A percentile compares a stretch with the other conserved stretches of the same genome.
phyloP scores from a whole-genome alignment of 1,284 basidiomycete genomes.

The Rhodotorula glutinis region DNA sequence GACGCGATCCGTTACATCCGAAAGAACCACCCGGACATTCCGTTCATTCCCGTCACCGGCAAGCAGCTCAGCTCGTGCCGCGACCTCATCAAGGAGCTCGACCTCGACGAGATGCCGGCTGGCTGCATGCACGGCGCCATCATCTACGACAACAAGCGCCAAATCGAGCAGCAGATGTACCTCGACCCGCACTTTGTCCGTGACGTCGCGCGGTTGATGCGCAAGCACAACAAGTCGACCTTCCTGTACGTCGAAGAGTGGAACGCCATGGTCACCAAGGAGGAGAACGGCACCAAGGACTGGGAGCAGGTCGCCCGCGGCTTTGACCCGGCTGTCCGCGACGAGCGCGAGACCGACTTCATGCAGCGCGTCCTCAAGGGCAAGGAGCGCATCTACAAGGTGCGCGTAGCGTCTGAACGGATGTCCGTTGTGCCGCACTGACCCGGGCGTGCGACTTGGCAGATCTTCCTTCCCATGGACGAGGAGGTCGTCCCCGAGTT shows the following conservation, averaged over 20 bases:
- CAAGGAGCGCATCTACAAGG: constrained; percentile 36
- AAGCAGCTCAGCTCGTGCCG: constrained; percentile 41
- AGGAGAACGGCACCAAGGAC: constrained; percentile 40
- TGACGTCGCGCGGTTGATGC: constrained; percentile 40
- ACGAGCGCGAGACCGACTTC: constrained; percentile 38
- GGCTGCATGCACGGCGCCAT: constrained; percentile 41
- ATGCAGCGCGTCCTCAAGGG: constrained; percentile 36
- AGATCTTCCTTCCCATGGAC: constrained; percentile 42
- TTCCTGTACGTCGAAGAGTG: constrained; percentile 42
- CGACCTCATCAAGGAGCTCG: constrained; percentile 30
- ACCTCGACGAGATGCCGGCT: constrained; percentile 32
- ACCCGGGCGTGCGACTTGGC: neutral
- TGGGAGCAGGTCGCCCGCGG: constrained; percentile 40
- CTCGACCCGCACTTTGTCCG: constrained; percentile 40
- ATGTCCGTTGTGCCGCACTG: too few relatives aligned
- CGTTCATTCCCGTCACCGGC: constrained; percentile 42
- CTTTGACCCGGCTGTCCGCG: constrained; percentile 39
- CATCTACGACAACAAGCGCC: constrained; percentile 41
- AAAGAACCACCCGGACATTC: constrained; percentile 35
- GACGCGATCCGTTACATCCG: constrained; percentile 39
- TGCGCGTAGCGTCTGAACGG: constrained; percentile 2
- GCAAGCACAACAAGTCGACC: constrained; percentile 42
- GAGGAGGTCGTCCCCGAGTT: constrained; percentile 39
- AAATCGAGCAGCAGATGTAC: constrained; percentile 32
- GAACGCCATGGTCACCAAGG: constrained; percentile 41